Base-by-base conservation (phyloP, 2,329 filamentous ascomycete species). In the Pyrenophora graminea region DNA sequence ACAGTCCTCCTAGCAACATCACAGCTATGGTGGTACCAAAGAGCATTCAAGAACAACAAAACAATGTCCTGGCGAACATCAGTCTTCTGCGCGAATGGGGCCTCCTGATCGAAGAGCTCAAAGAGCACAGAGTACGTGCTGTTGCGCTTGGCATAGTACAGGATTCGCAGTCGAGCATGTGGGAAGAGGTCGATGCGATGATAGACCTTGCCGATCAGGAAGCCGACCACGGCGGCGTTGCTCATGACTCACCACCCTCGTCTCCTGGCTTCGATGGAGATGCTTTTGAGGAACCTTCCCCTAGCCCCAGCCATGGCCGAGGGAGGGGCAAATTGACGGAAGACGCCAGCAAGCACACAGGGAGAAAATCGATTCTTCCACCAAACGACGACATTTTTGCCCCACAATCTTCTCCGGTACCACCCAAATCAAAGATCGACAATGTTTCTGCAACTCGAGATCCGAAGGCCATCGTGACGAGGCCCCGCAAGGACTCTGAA, bases 121-220 rank as follows among this genome's bases (percentile, higher is more conserved):
- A 93, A 75, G 85, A 89, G 51, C 77, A 94, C 12, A 87, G 87
- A 53, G 80, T 86, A 10, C 84, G 89, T 33, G 90, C 86, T 5
- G 82, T 84, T 15, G 82, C 86, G 38, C 82, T 91, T 67, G 80
- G 85, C 34, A 81, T 93, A 66, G 72, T 84, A 13, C 75, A 82
- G 52, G 87, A 88, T 6, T 68, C 80, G 5, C 80, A 85, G 18
- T 79, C 80, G 10, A 76, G 77, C 10, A 77, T 89, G 39, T 95
- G 89, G 89, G 84, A 85, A 62, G 89, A 94, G 69, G 90, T 91
- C 1, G 89, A 94, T 69, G 89, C 89, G 12, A 92, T 95, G 74
- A 94, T 95, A 67, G 88, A 89, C 30, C 77, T 95, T n/a, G 90
- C 90, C 39, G 85, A 85, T 39, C 79, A 86, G 56, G 83, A 86